These are phyloP conservation scores for Aspergillus sergii DNA, from an alignment of 2,329 filamentous ascomycete species.

Conservation along the genomic window DNA sequence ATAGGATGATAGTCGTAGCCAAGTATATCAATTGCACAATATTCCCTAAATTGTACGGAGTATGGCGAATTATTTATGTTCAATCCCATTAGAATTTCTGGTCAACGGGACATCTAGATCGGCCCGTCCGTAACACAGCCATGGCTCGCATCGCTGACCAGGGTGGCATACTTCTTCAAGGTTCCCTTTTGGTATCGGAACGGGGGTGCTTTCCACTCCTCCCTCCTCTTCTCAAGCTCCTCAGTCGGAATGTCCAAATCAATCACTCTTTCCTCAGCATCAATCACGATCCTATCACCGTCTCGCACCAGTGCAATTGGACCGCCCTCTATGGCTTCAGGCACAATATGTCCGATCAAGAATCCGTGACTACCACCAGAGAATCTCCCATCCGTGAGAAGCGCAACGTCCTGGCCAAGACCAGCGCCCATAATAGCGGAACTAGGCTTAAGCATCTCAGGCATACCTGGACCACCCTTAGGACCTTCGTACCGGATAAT, in stretches of 20 bases:
- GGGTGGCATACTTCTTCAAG: slow-evolving; percentile 13
- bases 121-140: slow-evolving; percentile 15
- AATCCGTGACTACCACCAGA: slow-evolving; percentile 49
- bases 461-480: slow-evolving; percentile 67
- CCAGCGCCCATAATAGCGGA: slow-evolving; percentile 75
- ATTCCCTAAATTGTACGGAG: too few relatives aligned
- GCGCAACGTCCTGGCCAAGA: slow-evolving; percentile 48
- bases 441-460: slow-evolving; percentile 69
- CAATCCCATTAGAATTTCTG: too few relatives aligned
- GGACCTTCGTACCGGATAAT: slow-evolving; percentile 65
- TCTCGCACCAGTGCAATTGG: slow-evolving; percentile 14
- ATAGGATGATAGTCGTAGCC: too few relatives aligned
- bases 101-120: not conserved
- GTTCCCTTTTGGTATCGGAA: not conserved
- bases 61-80: too few relatives aligned
- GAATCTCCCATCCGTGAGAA: slow-evolving; percentile 46
- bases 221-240: too few relatives aligned
- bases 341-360: slow-evolving; percentile 33
- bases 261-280: slow-evolving; percentile 13
- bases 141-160: slow-evolving; percentile 17
- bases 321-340: slow-evolving; percentile 16
- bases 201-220: too few relatives aligned
- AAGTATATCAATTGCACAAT: too few relatives aligned
- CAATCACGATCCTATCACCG: slow-evolving; percentile 14
- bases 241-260: slow-evolving; percentile 4